phyloP scores from a whole-genome alignment of 1,284 basidiomycete genomes.

The Puccinia coronata region DNA sequence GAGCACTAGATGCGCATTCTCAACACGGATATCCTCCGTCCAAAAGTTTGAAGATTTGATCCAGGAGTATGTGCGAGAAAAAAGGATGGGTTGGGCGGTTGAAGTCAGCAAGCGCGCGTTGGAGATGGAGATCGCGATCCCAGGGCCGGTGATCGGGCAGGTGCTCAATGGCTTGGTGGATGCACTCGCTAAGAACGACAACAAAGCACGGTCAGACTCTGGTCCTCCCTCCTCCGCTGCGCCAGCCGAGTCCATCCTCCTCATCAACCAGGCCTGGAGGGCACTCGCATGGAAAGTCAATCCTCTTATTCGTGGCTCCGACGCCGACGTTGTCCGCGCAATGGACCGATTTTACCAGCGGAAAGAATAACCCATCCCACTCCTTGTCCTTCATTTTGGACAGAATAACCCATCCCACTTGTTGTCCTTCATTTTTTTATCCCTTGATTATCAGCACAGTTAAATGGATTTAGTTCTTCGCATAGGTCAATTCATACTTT shows the following conservation, averaged over 20 bases:
- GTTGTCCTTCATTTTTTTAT: no score
- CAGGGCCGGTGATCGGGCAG: background rate
- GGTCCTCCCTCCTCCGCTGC: background rate
- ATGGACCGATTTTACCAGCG: constrained; percentile 23
- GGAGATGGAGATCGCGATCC: background rate
- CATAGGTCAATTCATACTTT: no score
- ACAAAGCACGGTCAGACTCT: background rate
- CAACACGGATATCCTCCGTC: background rate
- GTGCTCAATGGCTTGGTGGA: constrained; percentile 29
- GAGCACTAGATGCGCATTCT: no score
- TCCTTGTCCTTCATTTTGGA: no score
- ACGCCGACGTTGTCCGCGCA: constrained; percentile 28
- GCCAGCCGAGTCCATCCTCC: background rate
- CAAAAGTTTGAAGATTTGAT: constrained; percentile 5
- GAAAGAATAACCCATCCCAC: background rate
- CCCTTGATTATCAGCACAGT: no score
- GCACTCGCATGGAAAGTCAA: constrained; percentile 36
- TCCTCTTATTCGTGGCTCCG: constrained; percentile 1
- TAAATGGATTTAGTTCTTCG: no score
- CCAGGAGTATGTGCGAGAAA: background rate
- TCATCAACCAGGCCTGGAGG: constrained; percentile 42
- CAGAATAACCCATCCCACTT: no score
- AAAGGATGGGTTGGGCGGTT: background rate
- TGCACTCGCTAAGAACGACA: background rate
- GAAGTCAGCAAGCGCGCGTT: background rate